A percentile compares a stretch with the other conserved stretches of the same genome.
These are phyloP conservation scores for Stylonectria norvegica DNA, from an alignment of 2,329 filamentous ascomycete species.

Conservation along the genomic window DNA sequence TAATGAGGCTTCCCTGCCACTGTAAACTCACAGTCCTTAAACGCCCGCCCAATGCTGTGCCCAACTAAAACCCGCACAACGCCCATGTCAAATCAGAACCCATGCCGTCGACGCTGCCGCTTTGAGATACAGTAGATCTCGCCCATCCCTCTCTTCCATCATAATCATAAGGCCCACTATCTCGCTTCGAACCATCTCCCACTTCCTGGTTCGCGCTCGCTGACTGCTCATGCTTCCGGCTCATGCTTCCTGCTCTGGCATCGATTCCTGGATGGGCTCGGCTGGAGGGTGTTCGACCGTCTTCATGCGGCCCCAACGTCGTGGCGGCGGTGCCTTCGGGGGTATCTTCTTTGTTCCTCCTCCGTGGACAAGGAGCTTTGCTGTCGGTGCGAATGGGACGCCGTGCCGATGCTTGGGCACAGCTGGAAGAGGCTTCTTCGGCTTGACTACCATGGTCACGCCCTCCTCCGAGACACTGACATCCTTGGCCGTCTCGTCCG, in stretches of 20 bases:
- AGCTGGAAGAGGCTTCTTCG: constrained; percentile 50
- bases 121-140: too few relatives aligned
- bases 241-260: constrained; percentile 15
- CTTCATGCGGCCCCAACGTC: constrained; percentile 43
- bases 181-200: constrained; percentile 1
- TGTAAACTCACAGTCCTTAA: constrained; percentile 8
- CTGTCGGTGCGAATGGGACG: constrained; percentile 38
- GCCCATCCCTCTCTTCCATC: neutral
- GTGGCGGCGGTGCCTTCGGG: constrained; percentile 45
- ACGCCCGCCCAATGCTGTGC: constrained; percentile 14
- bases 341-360: constrained; percentile 39
- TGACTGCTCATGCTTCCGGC: neutral
- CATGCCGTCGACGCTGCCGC: neutral
- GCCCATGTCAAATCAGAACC: constrained; percentile 6
- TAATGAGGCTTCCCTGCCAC: constrained; percentile 6
- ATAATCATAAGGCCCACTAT: constrained; percentile 1
- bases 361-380: constrained; percentile 29
- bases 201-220: neutral
- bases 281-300: constrained; percentile 29
- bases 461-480: constrained; percentile 20
- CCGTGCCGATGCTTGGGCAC: constrained; percentile 58
- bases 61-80: constrained; percentile 13
- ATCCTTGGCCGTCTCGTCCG: constrained; percentile 25
- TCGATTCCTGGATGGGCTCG: constrained; percentile 26
- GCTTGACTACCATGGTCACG: constrained; percentile 25